Evolutionary conservation across 352 stramenopile species (phyloP), one percentile per base, ranked within the genome.

Genomic region (Globisporangium nodosum): DNA sequence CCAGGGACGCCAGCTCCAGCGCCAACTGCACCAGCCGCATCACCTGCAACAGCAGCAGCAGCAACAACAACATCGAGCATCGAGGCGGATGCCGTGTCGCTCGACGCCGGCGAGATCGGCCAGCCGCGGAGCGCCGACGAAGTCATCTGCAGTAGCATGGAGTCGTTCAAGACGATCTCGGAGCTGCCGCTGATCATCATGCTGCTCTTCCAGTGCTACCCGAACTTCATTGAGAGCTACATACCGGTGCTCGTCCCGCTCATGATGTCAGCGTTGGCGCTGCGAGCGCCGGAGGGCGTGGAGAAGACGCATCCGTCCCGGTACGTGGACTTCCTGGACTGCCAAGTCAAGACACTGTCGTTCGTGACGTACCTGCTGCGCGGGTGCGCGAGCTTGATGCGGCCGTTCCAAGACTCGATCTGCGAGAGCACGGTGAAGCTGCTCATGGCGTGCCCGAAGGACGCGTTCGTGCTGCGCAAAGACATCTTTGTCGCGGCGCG

Each of bases 141-240:
- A n/a, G 68, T 65, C 5, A 71, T 97, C 8, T 90, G 76, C 58
- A 87, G 76, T 62, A 91, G 84, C 61, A 75, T 93, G 60, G 88
- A 97, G 63, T 97, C 90, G 37, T 98, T 97, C 71, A 96, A 96
- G 65, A 95, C 98, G 18, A 88, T 99, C 47, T 97, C 91, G 6
- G 97, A 99, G 74, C 90, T 97, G 57, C 96, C 96, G n/a, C 71
- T 98, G 46, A 98, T 98, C 70, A 96, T 99, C 58, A 99, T 99
- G 92, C 73, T 99, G 49, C 86, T 99, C 42, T 99, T 99, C 61
- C 96, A 99, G 75, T 93, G 98, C 54, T 98, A 99, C 73, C 94
- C 94, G 18, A 97, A 90, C 54, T 98, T 96, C 67, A 94, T 99
- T 30, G 95, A 97, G 74, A 91, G 74, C 47, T 97, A 98, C 69